Evolutionary conservation across 176 grass and related monocot genomes (phyloP).

Genomic region (Saccharum spontaneum): DNA sequence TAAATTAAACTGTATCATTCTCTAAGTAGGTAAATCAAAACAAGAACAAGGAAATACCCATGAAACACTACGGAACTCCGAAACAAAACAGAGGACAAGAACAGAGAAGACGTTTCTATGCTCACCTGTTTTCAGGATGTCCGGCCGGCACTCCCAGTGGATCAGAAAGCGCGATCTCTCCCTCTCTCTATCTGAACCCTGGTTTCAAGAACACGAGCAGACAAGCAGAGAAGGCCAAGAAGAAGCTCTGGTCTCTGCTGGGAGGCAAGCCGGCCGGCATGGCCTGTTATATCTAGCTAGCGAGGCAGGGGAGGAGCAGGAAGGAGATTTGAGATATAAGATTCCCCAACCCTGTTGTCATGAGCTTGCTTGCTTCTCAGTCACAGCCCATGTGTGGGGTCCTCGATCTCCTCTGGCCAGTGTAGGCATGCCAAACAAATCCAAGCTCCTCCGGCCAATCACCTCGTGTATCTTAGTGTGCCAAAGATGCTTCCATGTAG

Average conservation of each 20-base stretch:
- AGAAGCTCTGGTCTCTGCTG: conserved; percentile 16
- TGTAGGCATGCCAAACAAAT: conserved; percentile 62
- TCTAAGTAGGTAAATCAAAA: background rate
- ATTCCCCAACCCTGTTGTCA: conserved; percentile 44
- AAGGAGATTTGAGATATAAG: conserved; percentile 23
- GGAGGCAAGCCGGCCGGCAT: conserved; percentile 32
- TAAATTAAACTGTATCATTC: too few relatives aligned
- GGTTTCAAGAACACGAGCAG: background rate
- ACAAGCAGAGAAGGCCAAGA: background rate
- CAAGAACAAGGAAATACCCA: background rate
- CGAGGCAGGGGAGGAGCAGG: too few relatives aligned
- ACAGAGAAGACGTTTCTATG: background rate
- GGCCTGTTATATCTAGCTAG: background rate
- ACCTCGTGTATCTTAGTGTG: conserved; percentile 48
- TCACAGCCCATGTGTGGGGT: conserved; percentile 49
- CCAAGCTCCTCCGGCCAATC: conserved; percentile 50
- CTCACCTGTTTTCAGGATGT: conserved; percentile 33
- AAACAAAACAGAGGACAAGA: conserved; percentile 21
- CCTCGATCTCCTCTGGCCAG: background rate
- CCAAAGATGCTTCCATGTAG: conserved; percentile 55
- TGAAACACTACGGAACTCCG: background rate
- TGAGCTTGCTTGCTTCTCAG: conserved; percentile 22
- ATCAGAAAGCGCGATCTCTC: background rate
- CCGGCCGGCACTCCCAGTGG: background rate
- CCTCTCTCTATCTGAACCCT: background rate